A percentile compares a stretch with the other conserved stretches of the same genome.
Evolutionary conservation across 176 grass and related monocot genomes (phyloP).

Genomic region (Musa itinerans): DNA sequence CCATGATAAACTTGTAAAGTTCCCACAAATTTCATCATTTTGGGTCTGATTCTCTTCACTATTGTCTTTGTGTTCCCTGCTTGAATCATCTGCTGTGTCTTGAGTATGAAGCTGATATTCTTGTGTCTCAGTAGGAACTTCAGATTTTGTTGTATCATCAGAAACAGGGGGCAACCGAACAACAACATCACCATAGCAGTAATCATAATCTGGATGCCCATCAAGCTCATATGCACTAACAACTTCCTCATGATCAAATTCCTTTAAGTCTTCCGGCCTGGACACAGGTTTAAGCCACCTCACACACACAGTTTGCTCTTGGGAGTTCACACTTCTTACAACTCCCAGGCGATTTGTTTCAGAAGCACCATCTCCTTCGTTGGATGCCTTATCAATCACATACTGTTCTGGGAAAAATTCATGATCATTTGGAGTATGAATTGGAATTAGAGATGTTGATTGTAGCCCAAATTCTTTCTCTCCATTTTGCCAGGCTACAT

Average conservation of each 20-base stretch:
- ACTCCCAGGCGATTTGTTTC: conserved; percentile 46
- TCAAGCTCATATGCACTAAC: conserved; percentile 86
- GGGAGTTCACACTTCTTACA: conserved; percentile 69
- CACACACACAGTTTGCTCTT: conserved; percentile 55
- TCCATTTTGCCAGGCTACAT: conserved; percentile 82
- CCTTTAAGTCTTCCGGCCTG: conserved; percentile 33
- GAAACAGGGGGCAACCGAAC: conserved; percentile 52
- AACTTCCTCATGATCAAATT: conserved; percentile 51
- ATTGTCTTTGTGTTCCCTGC: conserved; percentile 18
- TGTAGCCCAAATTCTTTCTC: conserved; percentile 45
- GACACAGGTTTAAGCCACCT: conserved; percentile 59
- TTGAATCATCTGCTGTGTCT: conserved; percentile 27
- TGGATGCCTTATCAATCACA: conserved; percentile 56
- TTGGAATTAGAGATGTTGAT: conserved; percentile 60
- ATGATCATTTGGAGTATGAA: conserved; percentile 75
- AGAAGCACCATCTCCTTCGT: conserved; percentile 61
- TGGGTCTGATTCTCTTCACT: conserved; percentile 24
- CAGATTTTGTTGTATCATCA: conserved; percentile 27
- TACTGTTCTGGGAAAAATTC: conserved; percentile 90
- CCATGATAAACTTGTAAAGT: conserved; percentile 57
- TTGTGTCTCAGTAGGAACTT: conserved; percentile 36
- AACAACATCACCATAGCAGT: conserved; percentile 74
- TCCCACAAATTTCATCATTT: conserved; percentile 24
- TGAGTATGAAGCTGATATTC: conserved; percentile 19
- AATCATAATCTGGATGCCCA: conserved; percentile 80